Evolutionary conservation across 208 protist species (phyloP).

Genomic region (Willaertia magna): DNA sequence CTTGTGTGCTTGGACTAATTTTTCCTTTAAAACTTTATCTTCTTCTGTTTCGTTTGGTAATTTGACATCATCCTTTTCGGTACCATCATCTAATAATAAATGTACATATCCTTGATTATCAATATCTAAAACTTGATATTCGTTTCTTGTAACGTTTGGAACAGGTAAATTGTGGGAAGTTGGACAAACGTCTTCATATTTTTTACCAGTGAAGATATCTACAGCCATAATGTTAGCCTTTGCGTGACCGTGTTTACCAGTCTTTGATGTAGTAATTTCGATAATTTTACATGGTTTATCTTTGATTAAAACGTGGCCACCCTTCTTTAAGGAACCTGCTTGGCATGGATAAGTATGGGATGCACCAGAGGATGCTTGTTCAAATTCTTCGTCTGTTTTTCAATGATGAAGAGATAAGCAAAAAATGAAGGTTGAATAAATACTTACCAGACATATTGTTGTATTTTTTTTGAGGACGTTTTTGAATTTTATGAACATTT

Average conservation of each 20-base stretch:
- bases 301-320: constrained; percentile 68
- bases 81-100: constrained; percentile 72
- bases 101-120: constrained; percentile 68
- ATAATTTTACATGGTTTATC: constrained; percentile 88
- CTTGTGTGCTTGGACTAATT: constrained; percentile 42
- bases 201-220: constrained; percentile 96
- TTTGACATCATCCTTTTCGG: constrained; percentile 82
- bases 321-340: constrained; percentile 67
- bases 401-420: no score
- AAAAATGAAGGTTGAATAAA: not conserved
- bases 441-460: not conserved
- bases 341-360: constrained; percentile 61
- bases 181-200: constrained; percentile 90
- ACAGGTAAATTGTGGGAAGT: constrained; percentile 92
- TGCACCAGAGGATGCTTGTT: constrained; percentile 40
- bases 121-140: constrained; percentile 84
- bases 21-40: constrained; percentile 61
- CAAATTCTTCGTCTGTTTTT: constrained; percentile 9
- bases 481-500: no score
- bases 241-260: constrained; percentile 96
- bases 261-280: constrained; percentile 93
- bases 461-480: not conserved
- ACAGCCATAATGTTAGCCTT: constrained; percentile 92
- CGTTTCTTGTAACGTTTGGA: constrained; percentile 80
- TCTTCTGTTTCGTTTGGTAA: constrained; percentile 74